Conservation (phyloP, 768 basidiomycete species). For the Hericium erinaceus region DNA sequence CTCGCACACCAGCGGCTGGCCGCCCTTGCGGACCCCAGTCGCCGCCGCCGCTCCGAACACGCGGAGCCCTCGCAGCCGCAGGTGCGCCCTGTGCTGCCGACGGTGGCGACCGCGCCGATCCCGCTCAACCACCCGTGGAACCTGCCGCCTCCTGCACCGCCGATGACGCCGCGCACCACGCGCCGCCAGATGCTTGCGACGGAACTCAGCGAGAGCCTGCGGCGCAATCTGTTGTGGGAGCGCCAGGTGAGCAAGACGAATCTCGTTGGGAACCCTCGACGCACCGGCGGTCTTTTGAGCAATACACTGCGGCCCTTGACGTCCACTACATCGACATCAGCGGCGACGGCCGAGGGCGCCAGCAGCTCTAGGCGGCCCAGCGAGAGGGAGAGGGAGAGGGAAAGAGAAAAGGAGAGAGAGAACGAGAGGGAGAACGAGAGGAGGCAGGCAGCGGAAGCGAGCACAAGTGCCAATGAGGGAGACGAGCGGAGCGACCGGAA, state of each 20-base stretch:
- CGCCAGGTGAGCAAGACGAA: constrained; percentile 53
- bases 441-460: neutral
- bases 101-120: constrained; percentile 40
- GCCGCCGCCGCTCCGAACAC: constrained; percentile 32
- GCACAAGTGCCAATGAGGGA: neutral
- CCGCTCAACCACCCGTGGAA: constrained; percentile 63
- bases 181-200: constrained; percentile 75
- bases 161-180: constrained; percentile 80
- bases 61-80: constrained; percentile 4
- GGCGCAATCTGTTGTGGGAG: constrained; percentile 77
- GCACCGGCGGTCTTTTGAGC: constrained; percentile 20
- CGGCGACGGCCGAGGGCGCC: neutral
- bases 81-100: constrained; percentile 21
- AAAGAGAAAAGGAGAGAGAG: no score
- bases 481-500: neutral
- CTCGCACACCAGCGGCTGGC: constrained; percentile 61
- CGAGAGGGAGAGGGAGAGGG: constrained; percentile 3
- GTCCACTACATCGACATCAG: constrained; percentile 16
- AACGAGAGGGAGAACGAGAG: no score
- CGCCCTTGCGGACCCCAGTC: constrained; percentile 35
- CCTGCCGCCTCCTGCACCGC: constrained; percentile 51
- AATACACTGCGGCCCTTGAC: constrained; percentile 27
- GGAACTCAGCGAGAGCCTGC: constrained; percentile 77
- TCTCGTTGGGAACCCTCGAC: constrained; percentile 27
- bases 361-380: constrained; percentile 32